Conservation (phyloP, 1,284 basidiomycete species). For the Leccinum pachyderme region DNA sequence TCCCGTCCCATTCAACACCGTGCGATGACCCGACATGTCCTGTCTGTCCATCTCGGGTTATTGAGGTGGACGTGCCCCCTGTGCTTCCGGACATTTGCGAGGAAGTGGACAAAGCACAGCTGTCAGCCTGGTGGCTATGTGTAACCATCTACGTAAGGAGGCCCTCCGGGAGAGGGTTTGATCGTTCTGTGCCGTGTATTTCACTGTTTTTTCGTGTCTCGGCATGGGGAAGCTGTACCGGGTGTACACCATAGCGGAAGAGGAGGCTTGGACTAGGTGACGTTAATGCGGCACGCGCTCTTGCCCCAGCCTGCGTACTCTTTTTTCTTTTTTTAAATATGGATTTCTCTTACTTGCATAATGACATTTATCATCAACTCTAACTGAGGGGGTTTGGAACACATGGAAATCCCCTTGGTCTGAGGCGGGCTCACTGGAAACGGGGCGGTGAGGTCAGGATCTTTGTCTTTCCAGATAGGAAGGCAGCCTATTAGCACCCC, state of each 20-base stretch:
- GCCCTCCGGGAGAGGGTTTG: not conserved
- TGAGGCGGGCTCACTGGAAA: no score
- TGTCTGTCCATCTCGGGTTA: conserved; percentile 5
- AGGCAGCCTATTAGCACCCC: no score
- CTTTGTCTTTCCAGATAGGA: no score
- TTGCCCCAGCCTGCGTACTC: not conserved
- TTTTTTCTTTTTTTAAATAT: not conserved
- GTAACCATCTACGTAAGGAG: not conserved
- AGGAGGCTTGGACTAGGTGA: not conserved
- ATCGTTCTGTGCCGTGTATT: not conserved
- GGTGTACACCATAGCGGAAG: not conserved
- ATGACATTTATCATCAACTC: no score
- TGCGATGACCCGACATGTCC: conserved; percentile 6
- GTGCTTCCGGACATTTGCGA: conserved; percentile 5
- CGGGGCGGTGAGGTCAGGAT: no score
- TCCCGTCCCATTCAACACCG: not conserved
- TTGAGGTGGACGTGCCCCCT: conserved; percentile 12
- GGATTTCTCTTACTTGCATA: no score
- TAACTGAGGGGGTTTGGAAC: no score
- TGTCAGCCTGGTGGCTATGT: not conserved
- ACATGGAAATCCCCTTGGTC: no score
- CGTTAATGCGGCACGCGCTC: not conserved
- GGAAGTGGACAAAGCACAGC: conserved; percentile 1
- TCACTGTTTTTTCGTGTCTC: not conserved
- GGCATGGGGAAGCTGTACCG: not conserved